Base-by-base conservation (phyloP, 2,329 filamentous ascomycete genomes). In the Exophiala aquamarina region DNA sequence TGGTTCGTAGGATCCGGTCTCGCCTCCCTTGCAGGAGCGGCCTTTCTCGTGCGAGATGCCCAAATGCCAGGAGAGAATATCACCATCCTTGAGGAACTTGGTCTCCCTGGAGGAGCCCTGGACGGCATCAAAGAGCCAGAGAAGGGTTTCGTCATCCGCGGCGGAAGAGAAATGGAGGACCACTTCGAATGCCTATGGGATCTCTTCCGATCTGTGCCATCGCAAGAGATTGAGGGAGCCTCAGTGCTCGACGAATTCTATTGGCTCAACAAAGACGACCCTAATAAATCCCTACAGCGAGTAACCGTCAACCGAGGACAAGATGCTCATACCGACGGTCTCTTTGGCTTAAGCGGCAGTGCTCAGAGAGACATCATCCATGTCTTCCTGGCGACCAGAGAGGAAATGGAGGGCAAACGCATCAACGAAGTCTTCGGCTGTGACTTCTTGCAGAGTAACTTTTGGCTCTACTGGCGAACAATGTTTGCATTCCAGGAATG, bases 1-100 rank as follows among this genome's bases (percentile, higher is more conserved):
- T 69, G 61, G 59, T 64, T 70, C 18, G 55, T 70, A 7, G 67
- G 66, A 20, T 61, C 61, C 4, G 66, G 66, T 15, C 61, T 68
- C 6, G 60, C 66, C 1, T 63, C 65, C 0, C 56, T 70, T 15
- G 61, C 67, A 13, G 59, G 67, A 4, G 62, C 65, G n/a, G 63
- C 63, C 13, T 62, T 68, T 47, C 59, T 69, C 8, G 59, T 69
- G 15, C 54, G 59, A 28, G 66, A 69, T 48, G 65, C 60, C 14
- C 59, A 63, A 33, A 58, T 69, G 33, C 62, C 64, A 0, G 59
- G 66, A 0, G 48, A 56, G 9, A 61, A 61, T 32, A 63, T 70
- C 46, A 66, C 65, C 21, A 62, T 70, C 19, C 52, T 68, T 33
- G 66, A 68, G 44, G 60, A 62, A 17, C 56, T 62, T 10, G 49